Conservation (phyloP, 345 rosid species). For the Balakata baccata region DNA sequence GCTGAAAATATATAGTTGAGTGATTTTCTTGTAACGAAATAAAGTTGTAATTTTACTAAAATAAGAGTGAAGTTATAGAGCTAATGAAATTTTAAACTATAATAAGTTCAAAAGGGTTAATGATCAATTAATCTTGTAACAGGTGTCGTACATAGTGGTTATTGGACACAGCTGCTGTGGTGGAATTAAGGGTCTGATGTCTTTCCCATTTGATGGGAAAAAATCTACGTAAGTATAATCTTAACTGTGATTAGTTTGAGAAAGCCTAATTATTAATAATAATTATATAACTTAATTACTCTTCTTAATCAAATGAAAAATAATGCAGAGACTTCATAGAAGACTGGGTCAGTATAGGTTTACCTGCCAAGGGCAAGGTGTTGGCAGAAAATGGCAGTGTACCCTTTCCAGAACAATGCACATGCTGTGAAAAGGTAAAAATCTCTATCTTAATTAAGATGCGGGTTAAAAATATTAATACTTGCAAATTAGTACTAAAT, state of each 20-base stretch:
- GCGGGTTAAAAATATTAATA: no score
- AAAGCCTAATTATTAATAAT: no score
- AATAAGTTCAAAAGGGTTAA: neutral
- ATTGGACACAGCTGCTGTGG: constrained; percentile 95
- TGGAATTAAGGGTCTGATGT: constrained; percentile 96
- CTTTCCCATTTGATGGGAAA: constrained; percentile 64
- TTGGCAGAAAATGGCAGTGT: constrained; percentile 35
- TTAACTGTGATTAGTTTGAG: no score
- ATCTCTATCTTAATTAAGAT: neutral
- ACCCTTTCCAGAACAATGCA: constrained; percentile 48
- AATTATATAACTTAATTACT: no score
- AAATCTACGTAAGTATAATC: constrained; percentile 53
- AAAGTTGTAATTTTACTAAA: no score
- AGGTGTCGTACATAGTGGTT: constrained; percentile 81
- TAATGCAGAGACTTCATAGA: constrained; percentile 83
- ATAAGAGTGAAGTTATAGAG: no score
- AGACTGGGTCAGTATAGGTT: constrained; percentile 81
- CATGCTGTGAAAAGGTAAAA: constrained; percentile 74
- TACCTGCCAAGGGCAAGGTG: constrained; percentile 78
- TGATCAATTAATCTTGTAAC: constrained; percentile 6
- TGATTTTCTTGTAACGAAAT: no score
- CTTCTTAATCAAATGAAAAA: neutral
- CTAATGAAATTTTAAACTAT: neutral
- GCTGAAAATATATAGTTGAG: no score
- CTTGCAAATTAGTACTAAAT: no score